A percentile compares a stretch with the other conserved stretches of the same genome.
phyloP scores from a whole-genome alignment of 352 stramenopile genomes.

The Globisporangium abappressorium region DNA sequence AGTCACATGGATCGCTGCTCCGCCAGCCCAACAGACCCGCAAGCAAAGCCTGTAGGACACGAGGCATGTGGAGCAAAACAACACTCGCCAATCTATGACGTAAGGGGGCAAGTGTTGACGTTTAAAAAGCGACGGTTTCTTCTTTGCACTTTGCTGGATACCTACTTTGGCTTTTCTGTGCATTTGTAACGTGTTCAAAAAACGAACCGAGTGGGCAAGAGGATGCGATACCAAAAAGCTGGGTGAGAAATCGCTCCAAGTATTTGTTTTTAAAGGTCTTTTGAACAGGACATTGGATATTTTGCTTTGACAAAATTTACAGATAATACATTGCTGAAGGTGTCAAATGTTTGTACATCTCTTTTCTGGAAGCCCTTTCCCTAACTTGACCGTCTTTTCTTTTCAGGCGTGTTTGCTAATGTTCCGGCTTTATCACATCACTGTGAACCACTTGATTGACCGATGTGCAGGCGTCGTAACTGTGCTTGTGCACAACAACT shows the following conservation, averaged over 20 bases:
- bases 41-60: neutral
- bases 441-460: conserved; percentile 1
- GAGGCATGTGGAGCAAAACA: neutral
- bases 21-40: neutral
- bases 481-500: neutral
- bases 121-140: neutral
- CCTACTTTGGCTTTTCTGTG: neutral
- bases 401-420: conserved; percentile 8
- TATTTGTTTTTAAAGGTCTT: neutral
- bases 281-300: neutral
- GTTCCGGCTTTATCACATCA: conserved; percentile 15
- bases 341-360: neutral
- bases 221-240: neutral
- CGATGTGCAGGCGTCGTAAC: neutral
- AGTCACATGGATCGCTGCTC: neutral
- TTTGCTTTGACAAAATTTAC: neutral
- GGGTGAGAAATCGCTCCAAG: neutral
- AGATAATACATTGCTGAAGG: neutral
- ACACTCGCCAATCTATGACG: neutral
- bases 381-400: neutral
- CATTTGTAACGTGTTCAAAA: neutral
- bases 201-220: neutral
- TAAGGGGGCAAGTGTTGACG: neutral
- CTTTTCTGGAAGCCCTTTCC: neutral
- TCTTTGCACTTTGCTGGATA: neutral